Evolutionary conservation across 129 eudicot genomes (phyloP), one percentile per base, ranked within the genome.

Genomic region (Arctium minus): DNA sequence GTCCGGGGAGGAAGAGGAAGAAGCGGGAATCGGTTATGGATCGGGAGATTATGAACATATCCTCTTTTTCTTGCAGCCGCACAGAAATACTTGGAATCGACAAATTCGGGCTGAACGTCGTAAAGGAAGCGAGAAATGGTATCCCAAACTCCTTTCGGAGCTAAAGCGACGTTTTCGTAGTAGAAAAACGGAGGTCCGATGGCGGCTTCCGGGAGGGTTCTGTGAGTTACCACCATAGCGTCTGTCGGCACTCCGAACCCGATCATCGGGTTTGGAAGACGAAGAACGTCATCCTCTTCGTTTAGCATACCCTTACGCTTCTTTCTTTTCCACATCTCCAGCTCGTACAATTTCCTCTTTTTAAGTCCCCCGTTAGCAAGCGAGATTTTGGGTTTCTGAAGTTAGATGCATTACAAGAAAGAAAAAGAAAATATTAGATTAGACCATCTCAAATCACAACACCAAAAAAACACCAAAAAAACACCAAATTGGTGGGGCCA

Each of bases 131-230:
- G 88, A 4, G 93, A 89, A 10, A 96, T 96, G 0, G 92, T 90
- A 46, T 93, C 98, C 99, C 99, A 96, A 30, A 91, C 97, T 11
- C 99, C 99, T 78, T 96, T 93, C 3, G 99, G 99, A 81, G 99
- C 92, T 31, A 96, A 85, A 8, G 99, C 99, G 2, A 96, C 99
- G 82, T 96, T 96, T 71, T 96, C 99, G 18, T 96, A 96, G 68
- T 96, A 96, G 71, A 96, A 96, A 13, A 62, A 96, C 0, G 99
- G 99, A 1, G 97, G 99, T 3, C 90, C 97, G 8, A 68, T 35
- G 11, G 97, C 95, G 37, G 75, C 90, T 10, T 88, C 95, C 0
- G 99, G 99, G 30, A 96, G 88, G 3, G 31, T 74, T 70, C 99
- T 84, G 18, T 76, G 84, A 70, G 77, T 80, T 6, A 56, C 40